phyloP scores from a whole-genome alignment of 495 filamentous ascomycete genomes.

The Penicillium goetzii region DNA sequence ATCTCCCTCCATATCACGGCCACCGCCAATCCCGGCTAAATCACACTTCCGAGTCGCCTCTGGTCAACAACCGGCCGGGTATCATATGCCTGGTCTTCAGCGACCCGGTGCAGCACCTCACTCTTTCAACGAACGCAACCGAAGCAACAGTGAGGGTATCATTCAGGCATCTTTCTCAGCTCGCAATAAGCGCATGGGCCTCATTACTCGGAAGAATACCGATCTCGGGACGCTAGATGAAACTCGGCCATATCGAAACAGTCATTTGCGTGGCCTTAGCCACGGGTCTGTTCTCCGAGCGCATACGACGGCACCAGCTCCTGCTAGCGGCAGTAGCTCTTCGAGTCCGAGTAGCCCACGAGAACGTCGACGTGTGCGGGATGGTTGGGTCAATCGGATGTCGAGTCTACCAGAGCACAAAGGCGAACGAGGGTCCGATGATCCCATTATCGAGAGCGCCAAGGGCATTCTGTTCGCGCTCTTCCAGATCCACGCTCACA shows the following conservation, averaged over 20 bases:
- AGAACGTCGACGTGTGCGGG: constrained; percentile 54
- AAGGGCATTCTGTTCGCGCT: constrained; percentile 88
- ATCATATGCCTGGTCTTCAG: constrained; percentile 60
- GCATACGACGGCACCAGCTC: constrained; percentile 46
- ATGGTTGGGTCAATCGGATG: constrained; percentile 70
- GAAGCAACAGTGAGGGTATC: constrained; percentile 88
- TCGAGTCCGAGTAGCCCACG: constrained; percentile 60
- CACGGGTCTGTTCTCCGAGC: constrained; percentile 76
- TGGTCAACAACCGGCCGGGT: constrained; percentile 60
- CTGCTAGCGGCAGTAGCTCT: constrained; percentile 49
- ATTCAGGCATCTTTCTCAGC: constrained; percentile 60
- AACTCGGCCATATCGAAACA: constrained; percentile 69
- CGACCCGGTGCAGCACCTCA: constrained; percentile 72
- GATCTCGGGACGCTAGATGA: constrained; percentile 80
- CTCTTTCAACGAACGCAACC: constrained; percentile 72
- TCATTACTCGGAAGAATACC: constrained; percentile 73
- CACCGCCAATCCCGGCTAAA: constrained; percentile 72
- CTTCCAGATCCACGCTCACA: constrained; percentile 76
- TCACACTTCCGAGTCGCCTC: constrained; percentile 81
- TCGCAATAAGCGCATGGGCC: constrained; percentile 79
- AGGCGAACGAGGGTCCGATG: constrained; percentile 58
- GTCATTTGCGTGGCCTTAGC: constrained; percentile 80
- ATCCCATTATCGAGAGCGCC: constrained; percentile 75
- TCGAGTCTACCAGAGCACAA: constrained; percentile 85
- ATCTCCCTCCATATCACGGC: constrained; percentile 66